A percentile compares a stretch with the other conserved stretches of the same genome.
These are phyloP conservation scores for Macrocybe gigantea DNA, from an alignment of 768 basidiomycete species.

Conservation along the genomic window DNA sequence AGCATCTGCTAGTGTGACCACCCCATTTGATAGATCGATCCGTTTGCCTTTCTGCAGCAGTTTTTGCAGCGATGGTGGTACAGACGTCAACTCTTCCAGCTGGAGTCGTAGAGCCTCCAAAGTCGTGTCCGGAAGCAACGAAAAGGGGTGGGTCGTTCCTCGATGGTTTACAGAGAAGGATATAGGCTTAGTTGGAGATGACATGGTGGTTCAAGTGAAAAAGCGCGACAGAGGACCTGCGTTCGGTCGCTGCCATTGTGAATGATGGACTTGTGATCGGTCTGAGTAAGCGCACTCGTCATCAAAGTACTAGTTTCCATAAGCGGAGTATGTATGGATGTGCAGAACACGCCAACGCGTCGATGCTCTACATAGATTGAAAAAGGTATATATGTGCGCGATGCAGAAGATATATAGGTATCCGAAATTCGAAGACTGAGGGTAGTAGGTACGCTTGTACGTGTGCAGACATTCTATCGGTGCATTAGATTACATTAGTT, in stretches of 20 bases:
- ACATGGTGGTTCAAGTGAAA: slow-evolving; percentile 6
- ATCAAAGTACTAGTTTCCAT: no score
- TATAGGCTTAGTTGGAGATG: slow-evolving; percentile 5
- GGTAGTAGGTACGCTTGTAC: no score
- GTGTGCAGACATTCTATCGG: no score
- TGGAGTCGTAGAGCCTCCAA: slow-evolving; percentile 43
- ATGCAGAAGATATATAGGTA: not conserved
- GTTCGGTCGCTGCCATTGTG: not conserved
- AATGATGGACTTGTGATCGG: not conserved
- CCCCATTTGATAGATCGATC: slow-evolving; percentile 18
- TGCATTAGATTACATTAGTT: no score
- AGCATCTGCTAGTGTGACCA: slow-evolving; percentile 24
- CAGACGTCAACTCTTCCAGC: slow-evolving; percentile 59
- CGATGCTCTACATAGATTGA: not conserved
- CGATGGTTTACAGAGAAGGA: slow-evolving; percentile 36
- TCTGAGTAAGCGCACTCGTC: not conserved
- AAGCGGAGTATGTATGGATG: not conserved
- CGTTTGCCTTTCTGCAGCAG: slow-evolving; percentile 69
- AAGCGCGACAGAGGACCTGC: not conserved
- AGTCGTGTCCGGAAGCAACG: slow-evolving; percentile 42
- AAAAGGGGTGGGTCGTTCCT: slow-evolving; percentile 41
- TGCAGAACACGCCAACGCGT: not conserved
- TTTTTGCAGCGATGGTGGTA: slow-evolving; percentile 65
- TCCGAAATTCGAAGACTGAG: no score
- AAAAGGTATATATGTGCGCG: not conserved